Evolutionary conservation across 768 basidiomycete species (phyloP).

Genomic region (Boletellus ananiceps): DNA sequence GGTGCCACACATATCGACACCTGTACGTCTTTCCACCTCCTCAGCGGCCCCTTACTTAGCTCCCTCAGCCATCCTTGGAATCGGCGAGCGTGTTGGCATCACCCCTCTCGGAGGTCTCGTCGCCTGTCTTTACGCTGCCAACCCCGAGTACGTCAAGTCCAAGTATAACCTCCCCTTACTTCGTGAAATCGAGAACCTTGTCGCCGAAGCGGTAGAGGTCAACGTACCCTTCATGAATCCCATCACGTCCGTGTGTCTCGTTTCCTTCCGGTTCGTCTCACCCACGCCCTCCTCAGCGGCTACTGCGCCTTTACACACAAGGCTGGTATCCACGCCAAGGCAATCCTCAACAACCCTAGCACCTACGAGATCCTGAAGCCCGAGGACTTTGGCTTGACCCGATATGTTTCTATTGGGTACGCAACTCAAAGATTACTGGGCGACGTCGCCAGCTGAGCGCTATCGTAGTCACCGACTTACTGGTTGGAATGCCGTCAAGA

Average conservation of each 20-base stretch:
- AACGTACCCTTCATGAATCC: constrained; percentile 97
- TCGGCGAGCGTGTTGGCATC: constrained; percentile 98
- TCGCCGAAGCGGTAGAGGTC: constrained; percentile 98
- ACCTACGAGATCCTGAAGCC: constrained; percentile 99
- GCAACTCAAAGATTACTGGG: constrained; percentile 7
- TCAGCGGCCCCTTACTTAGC: neutral
- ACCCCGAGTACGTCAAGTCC: constrained; percentile 98
- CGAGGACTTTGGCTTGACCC: constrained; percentile 95
- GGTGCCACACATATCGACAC: constrained; percentile 99
- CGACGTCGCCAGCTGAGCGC: constrained; percentile 3
- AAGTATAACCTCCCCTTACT: constrained; percentile 99
- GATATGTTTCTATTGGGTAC: constrained; percentile 96
- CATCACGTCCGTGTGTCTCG: constrained; percentile 58
- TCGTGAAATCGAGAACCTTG: constrained; percentile 97
- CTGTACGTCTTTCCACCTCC: constrained; percentile 46
- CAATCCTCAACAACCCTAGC: constrained; percentile 97
- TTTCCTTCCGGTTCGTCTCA: neutral
- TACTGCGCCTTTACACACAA: constrained; percentile 99
- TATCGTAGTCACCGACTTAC: constrained; percentile 78
- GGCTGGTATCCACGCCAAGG: constrained; percentile 99
- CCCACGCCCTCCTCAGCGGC: constrained; percentile 51
- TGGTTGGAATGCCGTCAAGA: constrained; percentile 99
- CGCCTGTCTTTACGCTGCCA: constrained; percentile 93
- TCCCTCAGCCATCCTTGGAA: constrained; percentile 80
- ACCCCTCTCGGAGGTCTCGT: constrained; percentile 96